Conservation (phyloP, 2,329 filamentous ascomycete species). For the Fusarium sp. region DNA sequence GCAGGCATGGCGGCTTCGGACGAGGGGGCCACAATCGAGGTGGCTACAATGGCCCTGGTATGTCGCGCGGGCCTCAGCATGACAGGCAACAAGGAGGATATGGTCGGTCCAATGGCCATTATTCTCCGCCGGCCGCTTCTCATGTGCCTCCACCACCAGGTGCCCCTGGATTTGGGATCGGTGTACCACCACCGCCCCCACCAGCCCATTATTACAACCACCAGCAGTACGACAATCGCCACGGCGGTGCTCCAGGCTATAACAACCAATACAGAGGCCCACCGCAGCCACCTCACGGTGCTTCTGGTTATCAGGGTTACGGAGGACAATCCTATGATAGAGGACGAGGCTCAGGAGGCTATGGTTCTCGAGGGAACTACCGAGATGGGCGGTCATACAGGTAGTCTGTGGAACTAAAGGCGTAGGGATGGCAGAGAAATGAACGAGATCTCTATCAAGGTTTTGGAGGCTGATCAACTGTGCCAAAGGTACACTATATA, state of each 20-base stretch:
- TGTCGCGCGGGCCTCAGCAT: constrained; percentile 33
- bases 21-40: constrained; percentile 39
- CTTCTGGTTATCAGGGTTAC: constrained; percentile 33
- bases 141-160: constrained; percentile 47
- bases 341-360: constrained; percentile 29
- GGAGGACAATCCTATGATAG: constrained; percentile 29
- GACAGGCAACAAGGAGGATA: constrained; percentile 37
- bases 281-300: constrained; percentile 18
- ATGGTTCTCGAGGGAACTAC: constrained; percentile 32
- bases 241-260: constrained; percentile 31
- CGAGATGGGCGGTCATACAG: constrained; percentile 39
- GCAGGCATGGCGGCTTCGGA: constrained; percentile 44
- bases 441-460: not conserved
- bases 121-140: constrained; percentile 10
- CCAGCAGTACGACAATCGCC: constrained; percentile 21
- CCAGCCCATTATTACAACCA: constrained; percentile 36
- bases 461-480: not conserved
- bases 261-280: constrained; percentile 31
- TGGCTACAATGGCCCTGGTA: constrained; percentile 43
- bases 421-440: not conserved
- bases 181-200: constrained; percentile 47
- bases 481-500: not conserved
- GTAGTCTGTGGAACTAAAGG: constrained; percentile 1
- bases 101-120: constrained; percentile 26
- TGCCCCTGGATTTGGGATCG: constrained; percentile 46